Conservation (phyloP, 345 rosid species). For the Odontarrhena argentea region DNA sequence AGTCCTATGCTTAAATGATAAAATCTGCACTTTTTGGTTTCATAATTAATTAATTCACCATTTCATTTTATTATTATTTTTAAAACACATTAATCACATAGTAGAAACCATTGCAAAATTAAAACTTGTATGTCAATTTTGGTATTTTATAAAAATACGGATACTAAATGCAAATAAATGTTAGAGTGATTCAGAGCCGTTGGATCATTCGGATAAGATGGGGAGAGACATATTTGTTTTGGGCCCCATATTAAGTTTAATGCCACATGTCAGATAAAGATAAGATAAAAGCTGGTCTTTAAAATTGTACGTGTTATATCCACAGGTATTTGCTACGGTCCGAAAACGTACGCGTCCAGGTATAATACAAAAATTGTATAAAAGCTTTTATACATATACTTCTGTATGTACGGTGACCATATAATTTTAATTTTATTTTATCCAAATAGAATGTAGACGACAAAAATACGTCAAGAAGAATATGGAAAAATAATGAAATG, state of each 20-base stretch:
- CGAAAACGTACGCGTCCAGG: constrained; percentile 22
- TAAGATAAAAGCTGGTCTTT: constrained; percentile 34
- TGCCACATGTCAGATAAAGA: constrained; percentile 40
- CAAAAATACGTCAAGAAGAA: neutral
- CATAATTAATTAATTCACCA: too few relatives aligned
- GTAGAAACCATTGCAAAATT: too few relatives aligned
- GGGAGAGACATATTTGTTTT: neutral
- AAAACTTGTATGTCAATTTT: neutral
- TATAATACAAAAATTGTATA: constrained; percentile 4
- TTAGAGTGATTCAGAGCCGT: constrained; percentile 20
- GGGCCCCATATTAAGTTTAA: constrained; percentile 27
- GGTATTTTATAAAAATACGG: constrained; percentile 10
- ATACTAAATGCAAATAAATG: neutral
- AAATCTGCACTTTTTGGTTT: too few relatives aligned
- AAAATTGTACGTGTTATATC: constrained; percentile 35
- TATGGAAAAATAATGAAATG: neutral
- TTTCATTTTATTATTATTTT: too few relatives aligned
- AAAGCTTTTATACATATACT: neutral
- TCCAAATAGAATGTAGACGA: neutral
- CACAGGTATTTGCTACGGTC: constrained; percentile 22
- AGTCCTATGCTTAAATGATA: too few relatives aligned
- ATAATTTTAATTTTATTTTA: neutral
- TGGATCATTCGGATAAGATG: constrained; percentile 43
- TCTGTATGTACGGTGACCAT: neutral
- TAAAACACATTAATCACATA: too few relatives aligned